These are phyloP conservation scores for Pseudogymnoascus sp. DNA, from an alignment of 2,329 filamentous ascomycete genomes.

Conservation along the genomic window DNA sequence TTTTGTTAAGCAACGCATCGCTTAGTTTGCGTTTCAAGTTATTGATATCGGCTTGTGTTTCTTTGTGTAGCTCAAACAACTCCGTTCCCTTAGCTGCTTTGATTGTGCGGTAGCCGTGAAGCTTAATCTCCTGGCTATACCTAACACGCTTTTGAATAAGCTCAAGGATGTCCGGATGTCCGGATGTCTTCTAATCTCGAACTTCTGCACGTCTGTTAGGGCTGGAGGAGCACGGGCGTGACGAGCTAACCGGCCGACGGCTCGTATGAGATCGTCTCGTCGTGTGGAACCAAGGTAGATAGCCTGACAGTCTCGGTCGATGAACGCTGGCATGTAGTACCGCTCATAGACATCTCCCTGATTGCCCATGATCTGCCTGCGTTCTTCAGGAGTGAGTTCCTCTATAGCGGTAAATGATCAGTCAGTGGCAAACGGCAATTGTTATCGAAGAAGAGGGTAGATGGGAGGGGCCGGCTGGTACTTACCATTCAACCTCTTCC, in stretches of 20 bases:
- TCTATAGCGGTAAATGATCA: too few species aligned
- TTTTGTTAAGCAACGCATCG: constrained; percentile 15
- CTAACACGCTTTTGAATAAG: too few species aligned
- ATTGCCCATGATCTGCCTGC: too few species aligned
- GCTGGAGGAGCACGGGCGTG: constrained; percentile 12
- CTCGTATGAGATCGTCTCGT: constrained; percentile 14
- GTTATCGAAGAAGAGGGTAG: too few species aligned
- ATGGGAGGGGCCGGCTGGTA: too few species aligned
- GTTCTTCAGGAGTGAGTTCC: too few species aligned
- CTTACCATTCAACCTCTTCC: too few species aligned
- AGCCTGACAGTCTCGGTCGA: constrained; percentile 18
- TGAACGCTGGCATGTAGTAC: too few species aligned
- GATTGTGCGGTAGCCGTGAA: constrained; percentile 17
- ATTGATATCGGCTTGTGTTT: constrained; percentile 17
- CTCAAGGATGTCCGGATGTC: too few species aligned
- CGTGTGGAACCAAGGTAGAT: constrained; percentile 18
- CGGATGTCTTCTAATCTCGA: constrained; percentile 17
- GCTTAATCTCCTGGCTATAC: constrained; percentile 16
- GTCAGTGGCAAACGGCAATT: too few species aligned
- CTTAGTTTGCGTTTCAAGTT: constrained; percentile 17
- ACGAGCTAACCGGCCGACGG: constrained; percentile 13
- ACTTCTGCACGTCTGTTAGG: constrained; percentile 18
- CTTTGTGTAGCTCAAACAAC: constrained; percentile 15
- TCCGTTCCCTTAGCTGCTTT: constrained; percentile 17
- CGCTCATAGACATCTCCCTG: too few species aligned